Evolutionary conservation across 2,329 filamentous ascomycete genomes (phyloP), one percentile per base, ranked within the genome.

Genomic region (Calonectria honghensis): DNA sequence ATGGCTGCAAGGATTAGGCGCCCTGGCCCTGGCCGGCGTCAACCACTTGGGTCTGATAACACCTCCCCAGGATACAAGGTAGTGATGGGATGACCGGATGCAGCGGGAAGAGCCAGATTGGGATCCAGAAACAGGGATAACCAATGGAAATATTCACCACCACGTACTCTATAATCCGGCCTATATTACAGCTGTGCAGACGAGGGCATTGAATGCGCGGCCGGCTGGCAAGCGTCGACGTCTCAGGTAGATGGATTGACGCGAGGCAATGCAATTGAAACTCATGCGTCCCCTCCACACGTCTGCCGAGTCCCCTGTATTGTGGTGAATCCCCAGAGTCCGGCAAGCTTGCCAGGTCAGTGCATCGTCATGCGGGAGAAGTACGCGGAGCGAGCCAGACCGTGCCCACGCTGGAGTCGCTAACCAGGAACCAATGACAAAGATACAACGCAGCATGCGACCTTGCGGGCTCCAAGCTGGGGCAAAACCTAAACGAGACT

Each of bases 161-260:
- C 11, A 41, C 32, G 24, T 41, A 11, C 32, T 29, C 57, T 41
- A 41, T 63, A 41, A 61, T 41, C 29, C 9, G 24, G 13, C 27
- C 6, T 41, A 27, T 27, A 24, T 63, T 27, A 31, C 20, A 50
- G 18, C 31, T 50, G 27, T 11, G 31, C 35, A 13, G 39, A 29
- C 24, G 41, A 50, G 41, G 27, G 61, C 61, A 65, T 63, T 41
- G 57, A 41, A 27, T 63, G 24, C 24, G 57, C 57, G 35, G 27
- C 35, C 18, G 35, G 37, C n/a, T 57, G 59, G 57, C 45, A 51
- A 48, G 71, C 27, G 48, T 61, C 39, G 52, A 37, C 51, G 73
- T 75, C 73, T 73, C 73, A 73, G 66, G 66, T 73, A 73, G 59
- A 73, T 31, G 61, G n/a, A 66, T 70, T 65, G 71, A 66, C 50